Evolutionary conservation across 2,329 filamentous ascomycete species (phyloP).

Genomic region (Endocalyx cinctus): DNA sequence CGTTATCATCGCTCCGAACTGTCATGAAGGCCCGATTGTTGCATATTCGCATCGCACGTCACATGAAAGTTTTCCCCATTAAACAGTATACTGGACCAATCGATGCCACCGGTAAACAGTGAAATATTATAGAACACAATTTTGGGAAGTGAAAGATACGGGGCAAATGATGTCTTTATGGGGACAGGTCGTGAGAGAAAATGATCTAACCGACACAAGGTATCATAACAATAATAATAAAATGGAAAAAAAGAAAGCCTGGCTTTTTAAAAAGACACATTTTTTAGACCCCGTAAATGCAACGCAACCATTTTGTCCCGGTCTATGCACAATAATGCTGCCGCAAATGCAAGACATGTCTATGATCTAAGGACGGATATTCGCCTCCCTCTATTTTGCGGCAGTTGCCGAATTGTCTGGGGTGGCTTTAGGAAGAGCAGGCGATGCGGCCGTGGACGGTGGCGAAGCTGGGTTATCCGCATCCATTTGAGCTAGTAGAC

Average conservation of each 20-base stretch:
- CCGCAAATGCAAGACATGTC: constrained; percentile 32
- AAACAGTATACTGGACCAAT: background rate
- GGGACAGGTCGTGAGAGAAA: constrained; percentile 23
- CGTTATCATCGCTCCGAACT: background rate
- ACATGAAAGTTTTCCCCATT: background rate
- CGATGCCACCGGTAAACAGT: background rate
- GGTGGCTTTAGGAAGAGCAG: constrained; percentile 58
- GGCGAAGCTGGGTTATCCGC: constrained; percentile 62
- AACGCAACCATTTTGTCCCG: constrained; percentile 34
- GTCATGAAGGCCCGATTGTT: background rate
- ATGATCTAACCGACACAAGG: constrained; percentile 32
- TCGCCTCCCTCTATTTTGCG: constrained; percentile 50
- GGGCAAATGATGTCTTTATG: constrained; percentile 20
- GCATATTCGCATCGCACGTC: background rate
- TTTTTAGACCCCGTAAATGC: constrained; percentile 40
- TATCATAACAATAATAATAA: constrained; percentile 39
- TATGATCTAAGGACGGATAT: constrained; percentile 28
- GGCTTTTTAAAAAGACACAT: constrained; percentile 41
- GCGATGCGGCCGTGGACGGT: constrained; percentile 63
- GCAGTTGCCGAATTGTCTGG: constrained; percentile 41
- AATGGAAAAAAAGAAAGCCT: constrained; percentile 27
- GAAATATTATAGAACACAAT: background rate
- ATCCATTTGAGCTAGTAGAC: constrained; percentile 56
- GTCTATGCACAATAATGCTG: constrained; percentile 37
- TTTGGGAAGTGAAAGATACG: background rate